Conservation (phyloP, 768 basidiomycete species). For the Suillus occidentalis region DNA sequence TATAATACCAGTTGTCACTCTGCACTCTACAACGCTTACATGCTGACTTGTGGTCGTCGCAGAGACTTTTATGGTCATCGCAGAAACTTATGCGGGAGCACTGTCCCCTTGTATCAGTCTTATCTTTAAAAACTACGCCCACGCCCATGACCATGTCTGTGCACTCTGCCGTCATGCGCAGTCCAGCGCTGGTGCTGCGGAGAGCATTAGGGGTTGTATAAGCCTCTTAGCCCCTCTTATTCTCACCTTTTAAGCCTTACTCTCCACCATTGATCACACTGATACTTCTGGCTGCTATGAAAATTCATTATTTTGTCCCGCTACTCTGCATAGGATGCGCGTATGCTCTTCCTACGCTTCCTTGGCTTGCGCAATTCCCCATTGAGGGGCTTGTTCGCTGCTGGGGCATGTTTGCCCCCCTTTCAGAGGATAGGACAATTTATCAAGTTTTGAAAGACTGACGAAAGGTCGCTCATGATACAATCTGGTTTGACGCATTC, state of each 20-base stretch:
- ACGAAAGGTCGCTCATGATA: conserved; percentile 8
- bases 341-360: conserved; percentile 22
- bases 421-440: conserved; percentile 23
- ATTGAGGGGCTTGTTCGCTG: conserved; percentile 11
- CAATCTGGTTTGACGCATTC: background rate
- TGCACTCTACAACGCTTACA: background rate
- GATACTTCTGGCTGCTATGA: conserved; percentile 15
- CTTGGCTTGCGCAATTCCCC: conserved; percentile 25
- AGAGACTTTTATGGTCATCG: background rate
- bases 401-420: conserved; percentile 6
- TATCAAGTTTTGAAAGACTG: conserved; percentile 28
- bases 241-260: background rate
- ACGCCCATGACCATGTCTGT: background rate
- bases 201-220: conserved; percentile 10
- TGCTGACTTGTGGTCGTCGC: background rate
- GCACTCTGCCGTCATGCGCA: background rate
- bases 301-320: conserved; percentile 9
- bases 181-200: conserved; percentile 9
- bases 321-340: conserved; percentile 16
- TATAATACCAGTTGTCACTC: conserved; percentile 19
- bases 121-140: background rate
- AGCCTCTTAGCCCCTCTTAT: background rate
- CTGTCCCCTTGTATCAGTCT: too few species aligned
- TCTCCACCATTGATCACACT: background rate
- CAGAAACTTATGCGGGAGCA: conserved; percentile 1